Percentiles rank a stretch among this genome's conserved stretches.
These are phyloP conservation scores for Polygonum maritimum DNA, from an alignment of 148 eudicot species.

Conservation along the genomic window DNA sequence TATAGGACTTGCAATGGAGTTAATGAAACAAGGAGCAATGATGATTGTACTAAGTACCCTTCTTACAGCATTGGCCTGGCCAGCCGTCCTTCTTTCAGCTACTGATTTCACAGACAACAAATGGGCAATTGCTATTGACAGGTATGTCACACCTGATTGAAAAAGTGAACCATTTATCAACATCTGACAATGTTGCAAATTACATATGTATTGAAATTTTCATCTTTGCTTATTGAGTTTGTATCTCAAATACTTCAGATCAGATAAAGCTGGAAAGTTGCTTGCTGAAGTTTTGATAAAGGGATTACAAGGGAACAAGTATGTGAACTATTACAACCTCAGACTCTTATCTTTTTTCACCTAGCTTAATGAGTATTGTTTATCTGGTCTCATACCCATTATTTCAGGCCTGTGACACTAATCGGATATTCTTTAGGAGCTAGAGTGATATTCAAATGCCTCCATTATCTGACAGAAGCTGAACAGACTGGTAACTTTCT, in stretches of 20 bases:
- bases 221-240: background rate
- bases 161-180: too few species aligned
- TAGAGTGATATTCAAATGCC: slow-evolving; percentile 87
- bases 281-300: too few species aligned
- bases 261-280: too few species aligned
- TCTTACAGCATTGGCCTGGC: slow-evolving; percentile 91
- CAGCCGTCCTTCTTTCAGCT: slow-evolving; percentile 68
- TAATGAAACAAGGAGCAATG: slow-evolving; percentile 99
- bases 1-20: slow-evolving; percentile 60
- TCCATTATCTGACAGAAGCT: slow-evolving; percentile 48
- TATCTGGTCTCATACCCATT: slow-evolving; percentile 14
- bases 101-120: slow-evolving; percentile 94
- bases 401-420: too few species aligned
- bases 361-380: slow-evolving; percentile 9
- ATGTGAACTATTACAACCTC: too few species aligned
- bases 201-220: background rate
- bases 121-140: slow-evolving; percentile 89
- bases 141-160: slow-evolving; percentile 38
- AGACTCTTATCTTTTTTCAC: background rate
- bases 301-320: too few species aligned
- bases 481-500: slow-evolving; percentile 43
- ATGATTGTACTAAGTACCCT: slow-evolving; percentile 80
- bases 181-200: background rate
- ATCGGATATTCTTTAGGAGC: too few species aligned
- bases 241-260: too few species aligned